These are phyloP conservation scores for Albatrellus sp. DNA, from an alignment of 1,284 basidiomycete species.

Conservation along the genomic window DNA sequence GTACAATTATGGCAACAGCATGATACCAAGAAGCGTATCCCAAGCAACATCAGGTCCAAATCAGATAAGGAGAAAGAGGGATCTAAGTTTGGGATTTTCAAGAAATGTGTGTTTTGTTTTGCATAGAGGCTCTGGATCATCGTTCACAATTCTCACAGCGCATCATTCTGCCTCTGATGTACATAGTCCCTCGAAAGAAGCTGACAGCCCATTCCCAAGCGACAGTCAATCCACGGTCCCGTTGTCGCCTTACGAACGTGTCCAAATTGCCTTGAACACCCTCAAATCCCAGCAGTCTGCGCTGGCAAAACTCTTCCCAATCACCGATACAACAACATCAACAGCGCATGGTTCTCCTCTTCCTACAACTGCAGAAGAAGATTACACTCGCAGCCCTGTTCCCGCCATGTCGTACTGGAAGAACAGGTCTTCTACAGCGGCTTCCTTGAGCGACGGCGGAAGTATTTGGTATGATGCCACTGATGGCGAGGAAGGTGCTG, in stretches of 20 bases:
- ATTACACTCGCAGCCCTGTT: slow-evolving; percentile 18
- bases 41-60: slow-evolving; percentile 23
- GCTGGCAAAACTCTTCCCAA: slow-evolving; percentile 33
- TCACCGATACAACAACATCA: slow-evolving; percentile 25
- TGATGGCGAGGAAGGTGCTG: slow-evolving; percentile 40
- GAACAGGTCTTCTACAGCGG: slow-evolving; percentile 38
- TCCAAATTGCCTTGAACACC: slow-evolving; percentile 32
- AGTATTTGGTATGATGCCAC: slow-evolving; percentile 66
- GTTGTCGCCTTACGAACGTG: slow-evolving; percentile 22
- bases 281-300: slow-evolving; percentile 48
- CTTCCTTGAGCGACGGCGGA: slow-evolving; percentile 43
- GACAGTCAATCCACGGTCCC: slow-evolving; percentile 2
- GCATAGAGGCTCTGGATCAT: not conserved
- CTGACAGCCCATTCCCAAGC: not conserved
- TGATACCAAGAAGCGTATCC: slow-evolving; percentile 19
- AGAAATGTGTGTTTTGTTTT: slow-evolving; percentile 29
- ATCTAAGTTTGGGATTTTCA: slow-evolving; percentile 38
- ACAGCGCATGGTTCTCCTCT: slow-evolving; percentile 27
- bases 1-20: slow-evolving; percentile 22
- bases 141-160: slow-evolving; percentile 3
- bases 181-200: too few relatives aligned
- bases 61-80: slow-evolving; percentile 34
- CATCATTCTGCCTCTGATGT: slow-evolving; percentile 3
- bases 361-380: slow-evolving; percentile 38
- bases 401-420: slow-evolving; percentile 19